Base-by-base conservation (phyloP, 768 basidiomycete species). In the Lactarius trivialis region DNA sequence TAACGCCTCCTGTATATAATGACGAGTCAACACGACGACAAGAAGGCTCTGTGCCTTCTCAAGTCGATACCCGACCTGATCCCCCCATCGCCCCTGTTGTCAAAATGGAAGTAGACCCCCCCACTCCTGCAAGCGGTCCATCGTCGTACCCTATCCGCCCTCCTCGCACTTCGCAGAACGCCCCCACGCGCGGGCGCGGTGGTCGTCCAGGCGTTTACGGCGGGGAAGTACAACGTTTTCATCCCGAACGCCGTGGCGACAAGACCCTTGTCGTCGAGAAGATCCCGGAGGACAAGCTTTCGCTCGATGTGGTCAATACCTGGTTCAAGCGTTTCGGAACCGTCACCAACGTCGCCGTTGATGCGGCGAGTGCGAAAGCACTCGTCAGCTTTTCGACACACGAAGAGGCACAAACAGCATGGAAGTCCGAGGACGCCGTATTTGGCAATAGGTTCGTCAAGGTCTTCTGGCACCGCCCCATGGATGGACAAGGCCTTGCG, bases 371-470 rank as follows among this genome's bases (percentile, higher is more conserved):
- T 50, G 81, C 83, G 50, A 92, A 94, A 71, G 93, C 93, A 0
- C 75, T 98, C 54, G 89, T 98, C 65, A 93, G 89, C 66, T 98
- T 97, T 73, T 79, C 83, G 36, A 82, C 79, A 9, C 92, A 94
- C 71, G 82, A 82, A 24, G 89, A 94, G 69, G 95, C 95, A 0
- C 84, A 88, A 69, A 82, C 83, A 14, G 95, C 95, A 1, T 93
- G 94, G 90, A 91, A 91, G 72, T 85, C 86, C 28, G 91, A 95
- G 73, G 93, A 96, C 65, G 93, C 94, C n/a, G 88, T 97, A 15
- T 97, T 97, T 70, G 85, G 85, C 12, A 95, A 94, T 68, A 84
- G 95, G 55, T 97, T 97, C 72, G 94, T 97, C 67, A 96, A 95
- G 74, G 80, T 97, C 36, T 92, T 96, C 69, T 97, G 95, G 93